A percentile compares a stretch with the other conserved stretches of the same genome.
These are phyloP conservation scores for Graphiopsis chlorocephala DNA, from an alignment of 2,329 filamentous ascomycete species.

Conservation along the genomic window DNA sequence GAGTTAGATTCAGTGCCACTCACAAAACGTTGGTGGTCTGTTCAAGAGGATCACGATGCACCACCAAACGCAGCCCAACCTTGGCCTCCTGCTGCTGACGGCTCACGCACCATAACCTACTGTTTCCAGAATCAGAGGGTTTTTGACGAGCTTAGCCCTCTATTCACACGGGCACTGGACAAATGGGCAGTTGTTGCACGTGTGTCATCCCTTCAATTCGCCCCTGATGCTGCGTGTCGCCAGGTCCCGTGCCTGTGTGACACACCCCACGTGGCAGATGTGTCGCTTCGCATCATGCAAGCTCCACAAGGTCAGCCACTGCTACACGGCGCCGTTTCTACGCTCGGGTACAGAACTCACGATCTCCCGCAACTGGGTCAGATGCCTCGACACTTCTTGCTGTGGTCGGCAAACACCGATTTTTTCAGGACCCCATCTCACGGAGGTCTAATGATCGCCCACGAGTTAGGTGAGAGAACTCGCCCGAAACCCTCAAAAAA, in stretches of 20 bases:
- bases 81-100: not conserved
- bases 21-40: too few species aligned
- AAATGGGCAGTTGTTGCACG: not conserved
- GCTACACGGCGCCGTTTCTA: rapidly evolving
- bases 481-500: too few species aligned
- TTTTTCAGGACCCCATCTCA: too few species aligned
- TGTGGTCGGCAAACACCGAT: too few species aligned
- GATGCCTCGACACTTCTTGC: too few species aligned
- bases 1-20: too few species aligned
- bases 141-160: not conserved
- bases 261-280: not conserved
- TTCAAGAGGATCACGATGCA: not conserved
- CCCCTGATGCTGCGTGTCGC: not conserved
- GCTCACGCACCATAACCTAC: not conserved
- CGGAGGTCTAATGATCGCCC: not conserved
- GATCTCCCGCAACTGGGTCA: too few species aligned
- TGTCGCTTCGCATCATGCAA: not conserved
- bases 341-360: not conserved
- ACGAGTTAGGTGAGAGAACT: not conserved
- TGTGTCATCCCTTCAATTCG: not conserved
- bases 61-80: not conserved
- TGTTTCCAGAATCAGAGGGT: not conserved
- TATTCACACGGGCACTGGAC: not conserved
- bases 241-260: not conserved
- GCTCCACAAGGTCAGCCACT: too few species aligned